Evolutionary conservation across 345 rosid species (phyloP).

Genomic region (Orychophragmus violaceus): DNA sequence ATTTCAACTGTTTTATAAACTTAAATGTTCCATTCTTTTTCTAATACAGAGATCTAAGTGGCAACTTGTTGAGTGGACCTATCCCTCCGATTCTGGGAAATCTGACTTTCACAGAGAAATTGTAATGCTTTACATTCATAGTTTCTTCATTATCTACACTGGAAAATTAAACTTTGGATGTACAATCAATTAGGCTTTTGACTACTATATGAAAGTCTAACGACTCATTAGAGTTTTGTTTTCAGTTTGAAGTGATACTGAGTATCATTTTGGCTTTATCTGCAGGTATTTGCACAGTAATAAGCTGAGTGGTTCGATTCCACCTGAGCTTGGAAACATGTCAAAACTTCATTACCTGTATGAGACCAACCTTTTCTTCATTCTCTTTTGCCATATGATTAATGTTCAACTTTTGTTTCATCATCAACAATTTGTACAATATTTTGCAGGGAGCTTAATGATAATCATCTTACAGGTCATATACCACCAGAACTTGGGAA

Average conservation of each 20-base stretch:
- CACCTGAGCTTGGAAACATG: conserved; percentile 96
- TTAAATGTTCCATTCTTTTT: not conserved
- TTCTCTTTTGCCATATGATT: not conserved
- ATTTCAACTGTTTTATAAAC: not conserved
- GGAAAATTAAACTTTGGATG: not conserved
- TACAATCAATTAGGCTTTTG: not conserved
- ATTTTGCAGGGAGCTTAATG: conserved; percentile 74
- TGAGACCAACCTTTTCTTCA: not conserved
- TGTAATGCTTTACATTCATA: conserved; percentile 37
- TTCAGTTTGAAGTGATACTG: not conserved
- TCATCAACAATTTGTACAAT: not conserved
- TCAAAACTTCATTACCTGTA: conserved; percentile 94
- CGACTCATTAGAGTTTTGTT: not conserved
- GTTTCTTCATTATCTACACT: not conserved
- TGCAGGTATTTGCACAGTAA: conserved; percentile 80
- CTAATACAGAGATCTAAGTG: conserved; percentile 68
- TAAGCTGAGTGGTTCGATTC: conserved; percentile 75
- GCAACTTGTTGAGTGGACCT: conserved; percentile 77
- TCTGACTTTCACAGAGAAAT: conserved; percentile 79
- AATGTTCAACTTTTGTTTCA: not conserved
- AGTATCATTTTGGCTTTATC: not conserved
- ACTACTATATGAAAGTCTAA: not conserved
- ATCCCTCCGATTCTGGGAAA: conserved; percentile 92
- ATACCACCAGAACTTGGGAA: conserved; percentile 94
- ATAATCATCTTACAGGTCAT: conserved; percentile 63